Conservation (phyloP, 768 basidiomycete genomes). For the Calvatia gigantea region DNA sequence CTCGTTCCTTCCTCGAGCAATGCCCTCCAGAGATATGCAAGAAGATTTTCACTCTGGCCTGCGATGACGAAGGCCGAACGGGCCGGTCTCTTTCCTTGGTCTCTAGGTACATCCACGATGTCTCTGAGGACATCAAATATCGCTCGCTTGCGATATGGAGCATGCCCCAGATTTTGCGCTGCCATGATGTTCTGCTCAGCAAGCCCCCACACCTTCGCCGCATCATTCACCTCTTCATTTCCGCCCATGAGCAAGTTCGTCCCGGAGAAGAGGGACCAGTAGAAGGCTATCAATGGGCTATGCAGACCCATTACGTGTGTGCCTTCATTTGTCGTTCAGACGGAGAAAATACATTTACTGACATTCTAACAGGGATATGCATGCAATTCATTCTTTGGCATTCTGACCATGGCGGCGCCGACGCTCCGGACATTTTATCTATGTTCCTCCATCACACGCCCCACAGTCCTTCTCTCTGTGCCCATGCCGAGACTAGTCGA, state of each 20-base stretch:
- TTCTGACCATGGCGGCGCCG: slow-evolving; percentile 19
- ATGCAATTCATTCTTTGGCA: slow-evolving; percentile 16
- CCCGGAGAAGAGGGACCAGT: background rate
- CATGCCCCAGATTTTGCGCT: slow-evolving; percentile 20
- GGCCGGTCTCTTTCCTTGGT: slow-evolving; percentile 34
- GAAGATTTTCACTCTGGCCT: slow-evolving; percentile 26
- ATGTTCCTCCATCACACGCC: slow-evolving; percentile 20
- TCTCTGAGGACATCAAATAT: slow-evolving; percentile 22
- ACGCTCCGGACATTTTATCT: slow-evolving; percentile 23
- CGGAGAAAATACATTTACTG: background rate
- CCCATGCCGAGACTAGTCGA: slow-evolving; percentile 24
- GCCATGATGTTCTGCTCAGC: slow-evolving; percentile 19
- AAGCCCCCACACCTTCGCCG: slow-evolving; percentile 20
- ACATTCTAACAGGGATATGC: slow-evolving; percentile 14
- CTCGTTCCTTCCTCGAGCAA: background rate
- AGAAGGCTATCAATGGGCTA: background rate
- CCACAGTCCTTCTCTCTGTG: slow-evolving; percentile 15
- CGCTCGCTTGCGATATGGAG: slow-evolving; percentile 28
- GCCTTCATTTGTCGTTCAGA: background rate
- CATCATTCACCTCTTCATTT: slow-evolving; percentile 27
- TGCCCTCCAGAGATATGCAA: slow-evolving; percentile 10
- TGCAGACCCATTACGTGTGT: slow-evolving; percentile 11
- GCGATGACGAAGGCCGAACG: slow-evolving; percentile 31
- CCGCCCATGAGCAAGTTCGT: slow-evolving; percentile 16
- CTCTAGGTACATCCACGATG: slow-evolving; percentile 25